A percentile compares a stretch with the other conserved stretches of the same genome.
phyloP scores from a whole-genome alignment of 2,329 filamentous ascomycete species.

The Apiospora hydei region DNA sequence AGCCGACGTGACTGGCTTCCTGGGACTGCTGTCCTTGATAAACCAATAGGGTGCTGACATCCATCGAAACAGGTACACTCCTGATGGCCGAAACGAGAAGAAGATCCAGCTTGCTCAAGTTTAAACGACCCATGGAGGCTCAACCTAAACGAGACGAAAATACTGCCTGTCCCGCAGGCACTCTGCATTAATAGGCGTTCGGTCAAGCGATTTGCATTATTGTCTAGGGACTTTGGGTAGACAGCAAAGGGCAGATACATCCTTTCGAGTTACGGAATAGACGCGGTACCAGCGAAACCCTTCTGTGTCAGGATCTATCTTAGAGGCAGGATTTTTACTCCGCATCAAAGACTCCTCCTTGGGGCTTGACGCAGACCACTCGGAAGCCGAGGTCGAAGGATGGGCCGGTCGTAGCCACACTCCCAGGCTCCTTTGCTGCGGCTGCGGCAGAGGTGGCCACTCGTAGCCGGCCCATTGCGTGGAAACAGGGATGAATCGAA shows the following conservation, averaged over 20 bases:
- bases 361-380: background rate
- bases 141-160: conserved; percentile 19
- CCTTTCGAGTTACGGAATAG: conserved; percentile 21
- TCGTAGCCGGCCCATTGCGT: conserved; percentile 3
- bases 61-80: conserved; percentile 59
- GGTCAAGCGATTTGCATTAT: conserved; percentile 34
- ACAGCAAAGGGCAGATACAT: conserved; percentile 1
- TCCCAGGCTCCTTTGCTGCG: background rate
- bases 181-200: conserved; percentile 43
- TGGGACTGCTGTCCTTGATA: background rate
- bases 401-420: background rate
- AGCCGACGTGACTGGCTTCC: background rate
- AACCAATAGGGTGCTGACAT: conserved; percentile 30
- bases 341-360: background rate
- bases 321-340: background rate
- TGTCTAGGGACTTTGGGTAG: conserved; percentile 14
- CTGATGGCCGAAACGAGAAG: conserved; percentile 69
- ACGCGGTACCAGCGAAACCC: conserved; percentile 17
- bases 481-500: conserved; percentile 13
- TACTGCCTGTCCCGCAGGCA: conserved; percentile 23
- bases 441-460: background rate
- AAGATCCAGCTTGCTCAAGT: conserved; percentile 54
- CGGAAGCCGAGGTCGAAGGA: background rate
- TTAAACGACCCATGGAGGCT: conserved; percentile 26
- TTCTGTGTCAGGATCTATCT: background rate